These are phyloP conservation scores for Geosiphon pyriformis DNA, from an alignment of 192 early-diverging fungal genomes.

Conservation along the genomic window DNA sequence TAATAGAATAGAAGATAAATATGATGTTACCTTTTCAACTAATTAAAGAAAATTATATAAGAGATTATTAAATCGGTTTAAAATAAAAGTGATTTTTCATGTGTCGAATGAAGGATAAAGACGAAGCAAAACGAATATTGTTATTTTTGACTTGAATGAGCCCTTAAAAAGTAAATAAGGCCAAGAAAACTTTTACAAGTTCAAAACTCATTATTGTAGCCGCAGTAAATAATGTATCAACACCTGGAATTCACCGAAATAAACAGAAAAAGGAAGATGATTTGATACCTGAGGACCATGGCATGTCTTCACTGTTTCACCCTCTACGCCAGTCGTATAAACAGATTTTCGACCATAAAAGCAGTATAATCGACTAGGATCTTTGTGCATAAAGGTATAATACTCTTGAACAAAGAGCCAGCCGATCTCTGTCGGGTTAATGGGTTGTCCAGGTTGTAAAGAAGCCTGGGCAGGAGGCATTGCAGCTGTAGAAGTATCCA, in stretches of 20 bases:
- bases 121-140: too few species aligned
- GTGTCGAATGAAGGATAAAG: too few species aligned
- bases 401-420: slow-evolving; percentile 78
- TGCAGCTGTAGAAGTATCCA: neutral
- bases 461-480: neutral
- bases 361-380: slow-evolving; percentile 66
- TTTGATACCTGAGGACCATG: slow-evolving; percentile 69
- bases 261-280: too few species aligned
- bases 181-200: too few species aligned
- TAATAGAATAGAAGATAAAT: slow-evolving; percentile 7
- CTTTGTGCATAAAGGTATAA: slow-evolving; percentile 84
- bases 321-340: slow-evolving; percentile 75
- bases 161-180: too few species aligned
- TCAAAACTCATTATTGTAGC: too few species aligned
- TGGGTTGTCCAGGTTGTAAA: neutral
- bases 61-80: too few species aligned
- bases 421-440: neutral
- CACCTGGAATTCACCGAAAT: too few species aligned
- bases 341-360: slow-evolving; percentile 82
- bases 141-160: too few species aligned
- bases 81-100: too few species aligned
- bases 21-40: slow-evolving; percentile 12
- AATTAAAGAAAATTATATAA: too few species aligned
- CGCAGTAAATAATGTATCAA: too few species aligned
- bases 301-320: slow-evolving; percentile 51